Evolutionary conservation across 768 basidiomycete genomes (phyloP).

Genomic region (Lactifluus piperatus): DNA sequence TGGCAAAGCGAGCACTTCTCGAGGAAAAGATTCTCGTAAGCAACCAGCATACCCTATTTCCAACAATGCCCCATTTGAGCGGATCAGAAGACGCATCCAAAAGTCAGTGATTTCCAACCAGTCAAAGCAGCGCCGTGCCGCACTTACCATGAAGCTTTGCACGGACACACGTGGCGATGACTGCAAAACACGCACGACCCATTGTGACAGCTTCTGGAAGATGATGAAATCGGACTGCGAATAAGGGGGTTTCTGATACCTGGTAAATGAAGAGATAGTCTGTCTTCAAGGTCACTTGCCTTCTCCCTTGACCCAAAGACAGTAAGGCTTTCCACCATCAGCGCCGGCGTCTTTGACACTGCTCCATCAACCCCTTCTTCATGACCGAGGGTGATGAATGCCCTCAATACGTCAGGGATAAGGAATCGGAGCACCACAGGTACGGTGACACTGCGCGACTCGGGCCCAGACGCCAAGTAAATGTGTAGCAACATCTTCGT

Average conservation of each 20-base stretch:
- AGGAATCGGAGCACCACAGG: slow-evolving; percentile 47
- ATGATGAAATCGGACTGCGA: slow-evolving; percentile 59
- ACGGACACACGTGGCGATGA: slow-evolving; percentile 44
- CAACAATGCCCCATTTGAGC: slow-evolving; percentile 2
- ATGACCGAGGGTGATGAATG: slow-evolving; percentile 43
- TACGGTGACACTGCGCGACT: slow-evolving; percentile 18
- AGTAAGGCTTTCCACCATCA: slow-evolving; percentile 54
- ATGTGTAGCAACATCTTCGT: slow-evolving; percentile 38
- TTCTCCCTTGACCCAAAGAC: slow-evolving; percentile 68
- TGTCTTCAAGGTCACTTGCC: slow-evolving; percentile 29
- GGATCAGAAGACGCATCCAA: background rate
- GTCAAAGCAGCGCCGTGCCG: background rate
- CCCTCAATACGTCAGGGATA: slow-evolving; percentile 56
- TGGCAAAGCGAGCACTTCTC: slow-evolving; percentile 51
- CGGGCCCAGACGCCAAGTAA: slow-evolving; percentile 35
- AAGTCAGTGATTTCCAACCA: background rate
- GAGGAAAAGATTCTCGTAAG: slow-evolving; percentile 55
- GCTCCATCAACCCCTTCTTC: slow-evolving; percentile 23
- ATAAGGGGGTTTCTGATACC: slow-evolving; percentile 51
- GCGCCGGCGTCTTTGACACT: slow-evolving; percentile 18
- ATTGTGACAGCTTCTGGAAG: slow-evolving; percentile 58
- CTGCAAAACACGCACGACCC: slow-evolving; percentile 52
- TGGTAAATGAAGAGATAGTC: background rate
- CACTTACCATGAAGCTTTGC: slow-evolving; percentile 42
- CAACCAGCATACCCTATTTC: slow-evolving; percentile 39